Evolutionary conservation across 768 basidiomycete genomes (phyloP), one percentile per base, ranked within the genome.

Genomic region (Paxillus ammoniavirescens): DNA sequence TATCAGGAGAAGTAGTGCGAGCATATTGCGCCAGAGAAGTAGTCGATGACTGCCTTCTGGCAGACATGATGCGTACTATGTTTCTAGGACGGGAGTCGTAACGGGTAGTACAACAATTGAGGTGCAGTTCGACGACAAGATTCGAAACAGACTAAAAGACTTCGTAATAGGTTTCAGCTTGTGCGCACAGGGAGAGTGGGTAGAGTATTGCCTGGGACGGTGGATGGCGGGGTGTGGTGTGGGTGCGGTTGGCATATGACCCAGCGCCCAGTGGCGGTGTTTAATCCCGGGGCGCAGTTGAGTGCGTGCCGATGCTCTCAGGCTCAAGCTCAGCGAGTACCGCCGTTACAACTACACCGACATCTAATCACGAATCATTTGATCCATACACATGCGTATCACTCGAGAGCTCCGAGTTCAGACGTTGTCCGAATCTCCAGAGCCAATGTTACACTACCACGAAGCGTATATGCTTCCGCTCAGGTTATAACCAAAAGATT

Each of bases 11-110:
- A 36, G 73, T 74, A 43, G 77, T 73, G 38, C 86, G 77, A 44
- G 81, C 87, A 69, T 77, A 91, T 69, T 76, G 83, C 28, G 89
- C 82, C 33, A 92, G 76, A 5, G 91, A 93, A 5, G 90, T 89
- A 0, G 89, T 88, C 36, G 91, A 93, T 55, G 88, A 65, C 80
- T 89, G 88, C 69, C 90, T 82, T 66, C 87, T 77, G 55, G 89
- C 82, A 71, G 87, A 76, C 86, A 89, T 89, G 53, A 60, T 66
- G 49, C 52, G 59, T 43, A 61, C 26, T 26, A 26, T 50, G 49
- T 48, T 57, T 31, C 51, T 52, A 1, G 38, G 59, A 56, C 55
- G 63, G 58, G n/a, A 48, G 49, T 55, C 44, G 23, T 47, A 15
- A 33, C 51, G 54, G 8, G 37, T 15, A 26, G 37, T 15, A 26